Conservation (phyloP, 2,329 filamentous ascomycete species). For the Colletotrichum sp. region DNA sequence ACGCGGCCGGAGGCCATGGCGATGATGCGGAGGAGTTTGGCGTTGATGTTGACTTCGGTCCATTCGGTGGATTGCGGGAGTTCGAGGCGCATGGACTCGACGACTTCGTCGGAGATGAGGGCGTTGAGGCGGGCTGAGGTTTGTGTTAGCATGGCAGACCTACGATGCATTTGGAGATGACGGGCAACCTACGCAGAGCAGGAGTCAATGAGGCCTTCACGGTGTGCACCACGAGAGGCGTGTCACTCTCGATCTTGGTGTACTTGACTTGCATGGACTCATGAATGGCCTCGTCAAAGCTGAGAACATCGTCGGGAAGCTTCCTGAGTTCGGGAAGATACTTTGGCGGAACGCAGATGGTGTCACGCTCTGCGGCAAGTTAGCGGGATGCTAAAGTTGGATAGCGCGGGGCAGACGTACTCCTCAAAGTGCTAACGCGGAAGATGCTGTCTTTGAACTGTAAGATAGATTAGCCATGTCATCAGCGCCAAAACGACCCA, state of each 20-base stretch:
- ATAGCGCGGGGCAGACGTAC: slow-evolving; percentile 1
- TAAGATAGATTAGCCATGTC: not conserved
- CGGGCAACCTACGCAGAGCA: slow-evolving; percentile 27
- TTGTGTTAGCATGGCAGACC: not conserved
- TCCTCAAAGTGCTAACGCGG: slow-evolving; percentile 28
- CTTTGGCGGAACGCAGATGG: slow-evolving; percentile 32
- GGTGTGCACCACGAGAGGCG: slow-evolving; percentile 29
- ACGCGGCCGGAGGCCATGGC: slow-evolving; percentile 50
- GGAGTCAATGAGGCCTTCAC: slow-evolving; percentile 38
- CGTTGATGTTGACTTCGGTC: slow-evolving; percentile 43
- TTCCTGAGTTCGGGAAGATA: slow-evolving; percentile 35
- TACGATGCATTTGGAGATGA: too few species aligned
- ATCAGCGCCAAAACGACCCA: not conserved
- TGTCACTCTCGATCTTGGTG: slow-evolving; percentile 30
- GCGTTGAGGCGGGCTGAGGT: slow-evolving; percentile 38
- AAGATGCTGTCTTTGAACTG: slow-evolving; percentile 37
- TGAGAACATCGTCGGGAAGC: slow-evolving; percentile 34
- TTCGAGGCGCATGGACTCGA: slow-evolving; percentile 33
- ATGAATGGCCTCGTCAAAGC: slow-evolving; percentile 28
- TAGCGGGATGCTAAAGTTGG: not conserved
- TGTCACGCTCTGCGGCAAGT: slow-evolving; percentile 22
- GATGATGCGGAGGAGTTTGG: slow-evolving; percentile 49
- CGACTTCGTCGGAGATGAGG: slow-evolving; percentile 35
- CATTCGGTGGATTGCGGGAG: slow-evolving; percentile 42
- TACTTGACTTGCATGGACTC: slow-evolving; percentile 37